Base-by-base conservation (phyloP, 345 rosid genomes). In the Populus euphratica region DNA sequence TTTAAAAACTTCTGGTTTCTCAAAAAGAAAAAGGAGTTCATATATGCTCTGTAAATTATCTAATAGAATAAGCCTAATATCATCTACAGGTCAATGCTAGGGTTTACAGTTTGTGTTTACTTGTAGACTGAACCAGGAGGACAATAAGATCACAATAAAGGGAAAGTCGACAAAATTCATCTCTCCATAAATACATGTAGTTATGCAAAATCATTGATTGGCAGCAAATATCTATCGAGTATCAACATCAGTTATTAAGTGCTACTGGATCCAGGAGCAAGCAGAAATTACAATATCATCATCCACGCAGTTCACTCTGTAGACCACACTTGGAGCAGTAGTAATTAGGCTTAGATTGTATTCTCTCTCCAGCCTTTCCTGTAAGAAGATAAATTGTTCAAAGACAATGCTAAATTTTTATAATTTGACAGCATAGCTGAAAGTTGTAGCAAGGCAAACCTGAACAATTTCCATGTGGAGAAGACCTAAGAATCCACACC, bases 391-490 rank as follows among this genome's bases (percentile, higher is more conserved):
- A 52, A 35, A 66, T 23, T 21, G 38, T 66, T 61, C 35, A 77
- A 29, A 14, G 64, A 72, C 76, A 75, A 10, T 1, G 31, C 44
- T 29, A 33, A 72, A 65, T 70, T 78, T 47, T 50, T 67, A 67
- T 43, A 33, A 66, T 72, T 52, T 75, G 68, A 64, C 66, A 70
- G 64, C 33, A 76, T 36, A 65, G 27, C 18, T 64, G 76, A 76
- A 79, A 25, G 41, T 63, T 56, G 33, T 8, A 80, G 79, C 77
- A 54, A 72, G 70, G 74, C 83, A 86, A 74, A 88, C 99, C 98
- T 96, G 99, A 80, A 96, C 98, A 82, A 96, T 96, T 91, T 96
- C 99, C 99, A 96, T 92, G 87, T 95, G 99, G 66, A 95, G 99
- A 84, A 95, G 98, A 82, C 99, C 99, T 90, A 95, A 81, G 87